phyloP scores from a whole-genome alignment of 2,329 filamentous ascomycete genomes.

The Graphilbum sp. region DNA sequence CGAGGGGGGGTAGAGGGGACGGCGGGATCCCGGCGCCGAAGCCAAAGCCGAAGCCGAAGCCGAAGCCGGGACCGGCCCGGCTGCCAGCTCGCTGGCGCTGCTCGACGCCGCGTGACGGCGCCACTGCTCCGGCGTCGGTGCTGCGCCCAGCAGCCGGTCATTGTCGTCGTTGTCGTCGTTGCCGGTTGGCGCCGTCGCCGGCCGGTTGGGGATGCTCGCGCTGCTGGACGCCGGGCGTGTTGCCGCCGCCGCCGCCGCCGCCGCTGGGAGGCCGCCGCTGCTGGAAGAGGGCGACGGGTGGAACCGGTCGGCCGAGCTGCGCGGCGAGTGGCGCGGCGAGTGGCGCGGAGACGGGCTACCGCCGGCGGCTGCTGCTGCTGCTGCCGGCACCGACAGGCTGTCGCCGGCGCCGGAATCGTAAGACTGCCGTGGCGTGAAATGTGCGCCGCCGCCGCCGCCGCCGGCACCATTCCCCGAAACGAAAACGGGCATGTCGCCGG shows the following conservation, averaged over 20 bases:
- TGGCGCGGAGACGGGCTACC: too few species aligned
- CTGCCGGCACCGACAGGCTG: conserved; percentile 26
- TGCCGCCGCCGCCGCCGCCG: background rate
- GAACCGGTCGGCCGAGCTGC: conserved; percentile 32
- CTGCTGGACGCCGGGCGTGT: too few species aligned
- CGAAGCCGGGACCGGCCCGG: background rate
- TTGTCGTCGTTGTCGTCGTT: conserved; percentile 21
- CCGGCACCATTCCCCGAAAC: too few species aligned
- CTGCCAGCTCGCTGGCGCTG: background rate
- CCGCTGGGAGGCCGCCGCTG: conserved; percentile 12
- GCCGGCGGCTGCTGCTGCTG: too few species aligned
- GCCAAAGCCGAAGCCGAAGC: conserved; percentile 28
- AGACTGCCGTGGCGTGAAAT: conserved; percentile 29
- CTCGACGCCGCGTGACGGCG: conserved; percentile 29
- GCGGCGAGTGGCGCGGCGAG: conserved; percentile 31
- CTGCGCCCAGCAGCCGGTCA: conserved; percentile 38
- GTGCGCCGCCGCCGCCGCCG: too few species aligned
- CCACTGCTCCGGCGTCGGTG: conserved; percentile 43
- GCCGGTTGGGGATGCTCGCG: too few species aligned
- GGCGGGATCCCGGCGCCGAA: too few species aligned
- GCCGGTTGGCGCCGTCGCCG: too few species aligned
- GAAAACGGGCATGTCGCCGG: conserved; percentile 32
- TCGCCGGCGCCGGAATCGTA: conserved; percentile 38
- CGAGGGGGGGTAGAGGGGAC: too few species aligned
- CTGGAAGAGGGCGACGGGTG: conserved; percentile 17